Percentiles rank a stretch among this genome's conserved stretches.
Evolutionary conservation across 1,139 yeast genomes (phyloP).

Genomic region (Sugiyamaella castrensis): DNA sequence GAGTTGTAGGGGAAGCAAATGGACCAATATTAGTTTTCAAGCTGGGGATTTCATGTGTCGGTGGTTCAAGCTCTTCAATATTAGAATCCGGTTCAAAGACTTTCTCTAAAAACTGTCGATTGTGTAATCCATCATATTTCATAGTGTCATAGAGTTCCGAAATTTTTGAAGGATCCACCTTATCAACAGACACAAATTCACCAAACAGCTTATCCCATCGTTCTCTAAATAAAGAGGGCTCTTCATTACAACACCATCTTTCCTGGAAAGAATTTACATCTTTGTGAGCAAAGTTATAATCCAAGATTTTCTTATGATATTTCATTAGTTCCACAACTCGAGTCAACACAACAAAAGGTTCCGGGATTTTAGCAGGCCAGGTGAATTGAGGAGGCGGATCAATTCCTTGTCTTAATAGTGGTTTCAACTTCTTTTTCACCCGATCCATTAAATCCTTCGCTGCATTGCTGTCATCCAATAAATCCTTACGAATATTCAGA

Average conservation of each 20-base stretch:
- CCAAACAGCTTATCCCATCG: slow-evolving; percentile 96
- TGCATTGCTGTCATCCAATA: slow-evolving; percentile 94
- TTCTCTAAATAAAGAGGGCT: slow-evolving; percentile 83
- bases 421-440: slow-evolving; percentile 94
- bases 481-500: slow-evolving; percentile 79
- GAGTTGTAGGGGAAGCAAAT: slow-evolving; percentile 12
- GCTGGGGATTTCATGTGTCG: slow-evolving; percentile 44
- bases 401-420: slow-evolving; percentile 88
- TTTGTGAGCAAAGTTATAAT: slow-evolving; percentile 67
- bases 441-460: slow-evolving; percentile 98
- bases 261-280: slow-evolving; percentile 68
- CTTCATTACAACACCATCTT: slow-evolving; percentile 97
- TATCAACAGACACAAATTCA: slow-evolving; percentile 89
- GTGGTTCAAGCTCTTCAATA: slow-evolving; percentile 26
- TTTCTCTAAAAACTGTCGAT: slow-evolving; percentile 79
- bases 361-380: slow-evolving; percentile 99
- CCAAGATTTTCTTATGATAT: slow-evolving; percentile 82
- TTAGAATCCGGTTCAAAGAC: slow-evolving; percentile 71
- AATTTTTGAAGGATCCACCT: slow-evolving; percentile 96
- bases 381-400: slow-evolving; percentile 99
- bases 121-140: slow-evolving; percentile 97
- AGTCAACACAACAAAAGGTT: slow-evolving; percentile 89
- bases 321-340: slow-evolving; percentile 95
- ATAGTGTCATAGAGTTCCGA: slow-evolving; percentile 96
- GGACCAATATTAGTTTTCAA: slow-evolving; percentile 23